Evolutionary conservation across 2,329 filamentous ascomycete genomes (phyloP), one percentile per base, ranked within the genome.

Genomic region (Xylaria sp.): DNA sequence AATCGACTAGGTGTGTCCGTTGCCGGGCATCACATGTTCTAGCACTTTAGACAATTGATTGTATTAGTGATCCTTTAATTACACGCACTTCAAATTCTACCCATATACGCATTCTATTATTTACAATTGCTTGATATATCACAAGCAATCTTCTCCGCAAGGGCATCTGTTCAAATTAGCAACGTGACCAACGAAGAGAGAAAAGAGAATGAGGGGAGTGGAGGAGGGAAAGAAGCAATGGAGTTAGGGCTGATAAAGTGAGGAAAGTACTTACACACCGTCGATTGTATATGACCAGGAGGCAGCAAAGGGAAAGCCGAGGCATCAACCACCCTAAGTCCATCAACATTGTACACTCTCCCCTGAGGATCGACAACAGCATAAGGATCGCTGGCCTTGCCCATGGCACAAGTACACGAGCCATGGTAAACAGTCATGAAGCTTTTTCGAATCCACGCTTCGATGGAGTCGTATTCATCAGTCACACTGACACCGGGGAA

Each of bases 281-380:
- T 37, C 3, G 7, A 6, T 25, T 46, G 35, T 2, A 59, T 58
- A 28, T 65, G 63, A 0, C 63, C 63, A 1, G 63, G 43, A 0
- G 69, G 67, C 28, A 73, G 40, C 4, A 73, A 21, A 0, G 72
- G 60, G 19, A 73, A 72, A 1, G 54, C 52, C n/a, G 69, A 70
- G 2, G 73, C 72, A 57, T 76, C 74, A 1, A 75, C 73, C 1
- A 65, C 59, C 0, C 58, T 25, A 1, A 65, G 38, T 4, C 55
- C 43, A 14, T 25, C 15, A 6, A 70, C 68, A n/a, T 67, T 67
- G 35, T 46, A 54, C 7, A 70, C 68, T n/a, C 54, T 50, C 21
- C 53, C 59, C 14, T 57, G 9, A 9, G 51, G 25, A 31, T 70
- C 68, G 19, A 70, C 46, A 3, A 70, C 68, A 15, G 68, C 68